phyloP scores from a whole-genome alignment of 306 rosid genomes.

The Vigna unguiculata region DNA sequence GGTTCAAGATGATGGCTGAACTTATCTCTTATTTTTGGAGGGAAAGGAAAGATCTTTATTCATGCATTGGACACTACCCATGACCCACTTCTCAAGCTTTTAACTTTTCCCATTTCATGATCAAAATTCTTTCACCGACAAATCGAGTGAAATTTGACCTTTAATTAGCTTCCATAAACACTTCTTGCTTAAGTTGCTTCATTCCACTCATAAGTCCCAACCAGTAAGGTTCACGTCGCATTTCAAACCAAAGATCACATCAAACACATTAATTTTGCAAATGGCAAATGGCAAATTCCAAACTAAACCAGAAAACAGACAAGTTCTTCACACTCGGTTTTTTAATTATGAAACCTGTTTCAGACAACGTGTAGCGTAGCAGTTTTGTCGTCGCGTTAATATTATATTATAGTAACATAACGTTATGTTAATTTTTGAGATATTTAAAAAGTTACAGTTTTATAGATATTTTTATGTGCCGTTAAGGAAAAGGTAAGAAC shows the following conservation, averaged over 20 bases:
- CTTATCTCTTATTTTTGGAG: neutral
- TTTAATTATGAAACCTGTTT: too few relatives aligned
- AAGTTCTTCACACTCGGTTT: too few relatives aligned
- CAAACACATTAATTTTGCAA: neutral
- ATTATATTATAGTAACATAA: too few relatives aligned
- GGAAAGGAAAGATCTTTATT: neutral
- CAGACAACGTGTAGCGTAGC: too few relatives aligned
- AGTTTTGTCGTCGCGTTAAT: too few relatives aligned
- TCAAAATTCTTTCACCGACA: constrained; percentile 9
- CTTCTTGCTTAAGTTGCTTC: neutral
- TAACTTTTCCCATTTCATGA: neutral
- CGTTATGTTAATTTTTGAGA: too few relatives aligned
- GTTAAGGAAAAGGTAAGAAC: too few relatives aligned
- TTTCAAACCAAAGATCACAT: neutral
- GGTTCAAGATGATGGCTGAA: neutral
- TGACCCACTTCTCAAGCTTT: neutral
- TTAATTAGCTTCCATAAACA: neutral
- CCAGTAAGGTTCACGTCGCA: neutral
- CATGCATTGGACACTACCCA: neutral
- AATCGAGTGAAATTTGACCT: constrained; percentile 7
- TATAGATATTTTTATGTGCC: too few relatives aligned
- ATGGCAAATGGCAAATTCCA: neutral
- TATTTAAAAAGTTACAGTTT: too few relatives aligned
- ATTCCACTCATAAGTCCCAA: neutral
- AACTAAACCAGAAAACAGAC: neutral